Evolutionary conservation across 768 basidiomycete genomes (phyloP), one percentile per base, ranked within the genome.

Genomic region (Boletus reticuloceps): DNA sequence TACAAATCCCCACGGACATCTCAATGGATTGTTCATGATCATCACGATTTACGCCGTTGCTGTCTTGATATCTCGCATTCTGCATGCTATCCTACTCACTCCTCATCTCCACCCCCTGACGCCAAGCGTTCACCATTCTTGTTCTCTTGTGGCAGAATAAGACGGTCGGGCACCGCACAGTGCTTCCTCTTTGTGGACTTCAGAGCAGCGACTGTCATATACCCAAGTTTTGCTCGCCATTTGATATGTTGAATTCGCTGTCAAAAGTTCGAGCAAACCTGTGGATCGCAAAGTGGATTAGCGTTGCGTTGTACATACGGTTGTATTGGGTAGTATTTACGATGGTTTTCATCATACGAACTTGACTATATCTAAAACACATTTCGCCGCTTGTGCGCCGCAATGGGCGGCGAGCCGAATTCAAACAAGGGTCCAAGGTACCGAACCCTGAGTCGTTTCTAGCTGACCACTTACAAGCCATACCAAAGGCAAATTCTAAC

Each of bases 21-120:
- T 47, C 36, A 38, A 17, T 20, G 56, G 41, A 47, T 20, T 20
- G 20, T 20, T 67, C 59, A 59, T 49, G 59, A 53, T 40, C 47
- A 50, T 61, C 55, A 57, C 47, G 58, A 66, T 67, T 68, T 66
- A 67, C 50, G 46, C 50, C 50, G 32, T 43, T 58, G 67, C 66
- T 68, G 56, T 69, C 56, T 63, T 64, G 65, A 60, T 63, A 58
- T 68, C 63, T 60, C 51, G 50, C 58, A 51, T 42, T 47, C 36
- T 42, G 55, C 66, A 65, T 56, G 66, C 61, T 69, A 60, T 64
- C 49, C 43, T 38, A 55, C 22, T 19, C 12, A 22, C 36, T 20
- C 37, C 45, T n/a, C 41, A 13, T 20, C 19, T 37, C 31, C 14
- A 16, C n/a, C 32, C n/a, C 32, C 39, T 50, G 53, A 38, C 47